Evolutionary conservation across 1,284 basidiomycete species (phyloP), one percentile per base, ranked within the genome.

Genomic region (Heimioporus punctisporus): DNA sequence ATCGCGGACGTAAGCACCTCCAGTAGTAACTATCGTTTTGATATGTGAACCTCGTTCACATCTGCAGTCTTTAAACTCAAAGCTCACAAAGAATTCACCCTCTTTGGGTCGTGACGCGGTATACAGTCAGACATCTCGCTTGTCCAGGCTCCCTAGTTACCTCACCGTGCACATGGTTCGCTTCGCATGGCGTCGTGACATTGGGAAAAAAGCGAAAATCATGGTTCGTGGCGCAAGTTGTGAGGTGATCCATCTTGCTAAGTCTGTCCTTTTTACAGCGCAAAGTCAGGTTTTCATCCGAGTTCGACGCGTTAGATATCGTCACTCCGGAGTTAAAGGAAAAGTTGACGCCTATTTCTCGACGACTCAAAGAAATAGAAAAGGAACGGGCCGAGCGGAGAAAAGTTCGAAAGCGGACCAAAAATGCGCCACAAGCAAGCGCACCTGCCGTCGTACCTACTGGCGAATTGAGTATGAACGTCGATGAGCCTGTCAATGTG

Each of bases 151-250:
- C 26, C 97, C 97, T 0, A 73, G 83, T 7, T 95, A 96, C 68
- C 81, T 97, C 40, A 88, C 90, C 11, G 84, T 96, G 6, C 94
- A 96, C 64, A 92, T 98, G 88, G 95, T 97, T 9, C 88, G 97
- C 46, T 99, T 99, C 73, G 93, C 90, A 60, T 99, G 97, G 97
- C 80, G 94, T 57, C 80, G 86, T 44, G 97, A 98, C 62, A 96
- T 98, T 55, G 78, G 79, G 60, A 95, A 94, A 76, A 96, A 95
- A 66, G 86, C 92, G 2, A 96, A 96, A 75, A 95, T 96, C 68
- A 93, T 96, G 93, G 87, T 88, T 53, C 46, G 73, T 62, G 6
- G 48, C 46, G 40, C 45, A n/a, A 34, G 19, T 48, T 14, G 15
- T 47, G 19, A 21, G 19, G 30, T 24, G 6, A 17, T 5, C 24